Evolutionary conservation across 805 yeast species (phyloP), one percentile per base, ranked within the genome.

Genomic region (Vanderwaltozyma verrucispora): DNA sequence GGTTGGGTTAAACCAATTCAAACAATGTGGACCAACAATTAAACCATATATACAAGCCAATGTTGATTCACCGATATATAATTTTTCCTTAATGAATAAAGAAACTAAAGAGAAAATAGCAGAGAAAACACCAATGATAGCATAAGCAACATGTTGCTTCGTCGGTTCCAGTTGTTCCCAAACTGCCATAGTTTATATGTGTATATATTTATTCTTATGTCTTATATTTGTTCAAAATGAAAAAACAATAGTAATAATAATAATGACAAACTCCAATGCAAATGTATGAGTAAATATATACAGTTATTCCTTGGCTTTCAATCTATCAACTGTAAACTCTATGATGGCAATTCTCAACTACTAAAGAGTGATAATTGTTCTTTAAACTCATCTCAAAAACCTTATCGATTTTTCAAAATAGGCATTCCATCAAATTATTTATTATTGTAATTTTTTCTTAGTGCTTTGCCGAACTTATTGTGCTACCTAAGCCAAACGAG

Each of bases 11-110:
- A 87, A 83, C 94, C 95, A 84, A 40, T 77, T 63, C 25, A 86
- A 62, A 51, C 85, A 80, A 50, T 82, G 85, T 0, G 96, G 96
- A 0, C 96, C 96, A 8, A 87, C 76, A 16, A 87, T 83, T 10
- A 86, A 65, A 1, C 96, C 96, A 30, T 82, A 81, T 5, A 85
- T 67, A 3, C 89, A 76, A 0, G 95, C 94, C 2, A 85, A 84
- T 0, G 92, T 79, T 5, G 96, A 94, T 60, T 87, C 96, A 45
- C 96, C 95, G 16, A 87, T 79, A 54, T 81, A 87, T 11, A 86
- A 69, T 48, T 75, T 72, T 57, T 87, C 95, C 55, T 87, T 87
- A 32, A 86, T 77, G 50, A 84, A 75, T 21, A 85, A 68, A 0
- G 96, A 88, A 2, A 82, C 72, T 13, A 87, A 67, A 5, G 94